Evolutionary conservation across 495 filamentous ascomycete species (phyloP).

Genomic region (Annulohypoxylon moriforme): DNA sequence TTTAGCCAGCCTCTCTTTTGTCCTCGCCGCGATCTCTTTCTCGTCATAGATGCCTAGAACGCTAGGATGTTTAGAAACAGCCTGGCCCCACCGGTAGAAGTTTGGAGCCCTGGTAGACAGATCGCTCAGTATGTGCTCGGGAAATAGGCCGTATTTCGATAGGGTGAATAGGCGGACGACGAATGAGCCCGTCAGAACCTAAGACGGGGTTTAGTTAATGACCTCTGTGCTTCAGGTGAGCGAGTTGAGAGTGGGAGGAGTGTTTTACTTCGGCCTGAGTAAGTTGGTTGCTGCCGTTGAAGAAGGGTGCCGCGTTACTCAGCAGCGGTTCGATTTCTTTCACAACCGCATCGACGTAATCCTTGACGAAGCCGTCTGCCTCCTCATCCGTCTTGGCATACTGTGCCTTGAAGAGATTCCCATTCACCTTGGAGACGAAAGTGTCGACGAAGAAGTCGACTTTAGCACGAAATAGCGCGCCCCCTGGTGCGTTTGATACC

Average conservation of each 20-base stretch:
- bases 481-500: slow-evolving; percentile 53
- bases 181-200: slow-evolving; percentile 77
- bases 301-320: slow-evolving; percentile 75
- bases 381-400: slow-evolving; percentile 58
- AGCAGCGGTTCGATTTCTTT: slow-evolving; percentile 84
- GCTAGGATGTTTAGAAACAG: slow-evolving; percentile 70
- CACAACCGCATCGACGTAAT: slow-evolving; percentile 64
- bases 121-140: slow-evolving; percentile 58
- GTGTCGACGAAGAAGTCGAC: slow-evolving; percentile 83
- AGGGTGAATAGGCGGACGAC: slow-evolving; percentile 67
- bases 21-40: slow-evolving; percentile 44
- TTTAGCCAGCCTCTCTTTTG: slow-evolving; percentile 53
- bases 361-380: slow-evolving; percentile 49
- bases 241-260: no score
- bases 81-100: slow-evolving; percentile 75
- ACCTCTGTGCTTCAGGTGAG: no score
- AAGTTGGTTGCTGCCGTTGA: slow-evolving; percentile 78
- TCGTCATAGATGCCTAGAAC: slow-evolving; percentile 74
- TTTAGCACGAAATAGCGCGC: slow-evolving; percentile 68
- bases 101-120: slow-evolving; percentile 68
- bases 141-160: slow-evolving; percentile 63
- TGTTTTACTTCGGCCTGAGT: slow-evolving; percentile 79
- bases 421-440: slow-evolving; percentile 71
- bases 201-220: slow-evolving; percentile 11
- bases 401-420: slow-evolving; percentile 55